These are phyloP conservation scores for Phylloporus sp. DNA, from an alignment of 768 basidiomycete species.

Conservation along the genomic window DNA sequence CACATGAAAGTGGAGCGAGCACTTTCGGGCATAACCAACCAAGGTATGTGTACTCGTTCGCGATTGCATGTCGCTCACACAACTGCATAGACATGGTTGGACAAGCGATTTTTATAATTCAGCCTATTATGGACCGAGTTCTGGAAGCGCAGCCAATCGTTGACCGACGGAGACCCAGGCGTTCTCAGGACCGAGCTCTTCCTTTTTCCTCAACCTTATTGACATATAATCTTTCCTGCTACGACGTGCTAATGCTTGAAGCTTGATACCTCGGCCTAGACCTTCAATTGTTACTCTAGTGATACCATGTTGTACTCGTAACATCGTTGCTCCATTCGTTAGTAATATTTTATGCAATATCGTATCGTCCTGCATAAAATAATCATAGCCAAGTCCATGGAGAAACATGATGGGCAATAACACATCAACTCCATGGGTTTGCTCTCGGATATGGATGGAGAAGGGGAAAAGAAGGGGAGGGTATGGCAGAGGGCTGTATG, in stretches of 20 bases:
- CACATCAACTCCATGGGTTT: no score
- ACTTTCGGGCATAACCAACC: constrained; percentile 4
- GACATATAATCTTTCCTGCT: constrained; percentile 1
- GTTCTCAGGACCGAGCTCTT: constrained; percentile 2
- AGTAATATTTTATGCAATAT: no score
- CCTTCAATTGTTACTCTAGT: not conserved
- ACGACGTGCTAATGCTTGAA: not conserved
- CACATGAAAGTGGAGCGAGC: constrained; percentile 1
- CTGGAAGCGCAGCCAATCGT: not conserved
- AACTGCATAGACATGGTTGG: constrained; percentile 8
- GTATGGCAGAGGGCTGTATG: no score
- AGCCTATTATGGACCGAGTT: constrained; percentile 5
- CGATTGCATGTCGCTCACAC: not conserved
- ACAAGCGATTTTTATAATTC: constrained; percentile 19
- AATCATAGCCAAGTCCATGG: no score
- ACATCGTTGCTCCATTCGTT: no score
- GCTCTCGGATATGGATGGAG: no score
- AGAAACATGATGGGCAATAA: no score
- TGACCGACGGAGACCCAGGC: constrained; percentile 5
- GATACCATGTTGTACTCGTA: not conserved
- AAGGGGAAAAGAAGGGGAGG: no score
- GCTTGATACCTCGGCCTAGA: no score
- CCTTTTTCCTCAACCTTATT: constrained; percentile 17
- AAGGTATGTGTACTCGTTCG: constrained; percentile 6
- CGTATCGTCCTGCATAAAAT: no score